Base-by-base conservation (phyloP, 1,284 basidiomycete genomes). In the Heterobasidion occidentale region DNA sequence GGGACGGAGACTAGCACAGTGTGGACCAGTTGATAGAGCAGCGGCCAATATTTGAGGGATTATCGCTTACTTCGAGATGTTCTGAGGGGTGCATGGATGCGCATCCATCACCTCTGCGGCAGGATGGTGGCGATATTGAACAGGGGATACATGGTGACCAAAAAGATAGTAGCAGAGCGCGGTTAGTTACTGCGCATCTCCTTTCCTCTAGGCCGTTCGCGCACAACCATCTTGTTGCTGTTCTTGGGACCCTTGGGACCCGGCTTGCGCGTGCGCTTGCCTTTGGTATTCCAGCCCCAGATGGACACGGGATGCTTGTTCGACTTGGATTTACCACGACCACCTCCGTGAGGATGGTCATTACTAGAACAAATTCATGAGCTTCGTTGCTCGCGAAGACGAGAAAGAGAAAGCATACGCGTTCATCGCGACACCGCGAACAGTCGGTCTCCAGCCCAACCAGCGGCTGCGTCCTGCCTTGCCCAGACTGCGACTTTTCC, bases 401-500 rank as follows among this genome's bases (percentile, higher is more conserved):
- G 56, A 52, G 12, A n/a, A 51, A 9, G 35, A 46, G 52, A 46
- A 36, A 46, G 81, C 86, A 52, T 71, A 94, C 81, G 93, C 88
- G 74, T 99, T 99, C 96, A 98, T 98, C 33, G 96, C 96, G 60
- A 98, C 87, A 88, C 96, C 96, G 70, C 96, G 86, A 36, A 98
- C 94, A 61, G 84, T 84, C 2, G 96, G 96, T 64, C 90, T 75
- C 63, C 84, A 74, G 44, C 96, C 96, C 34, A 98, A 74, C 93
- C 94, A 97, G 52, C 97, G 79, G 52, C 77, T 79, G 60, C 96
- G 74, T 47, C 96, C 96, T 15, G 97, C 96, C 73, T 99, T 99
- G 46, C 94, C 96, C 48, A 98, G 73, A 51, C 78, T 83, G 20
- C 85, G 77, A 63, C 89, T 86, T 72, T 94, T 91, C 85, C 94